Evolutionary conservation across 768 basidiomycete species (phyloP).

Genomic region (Imleria badia): DNA sequence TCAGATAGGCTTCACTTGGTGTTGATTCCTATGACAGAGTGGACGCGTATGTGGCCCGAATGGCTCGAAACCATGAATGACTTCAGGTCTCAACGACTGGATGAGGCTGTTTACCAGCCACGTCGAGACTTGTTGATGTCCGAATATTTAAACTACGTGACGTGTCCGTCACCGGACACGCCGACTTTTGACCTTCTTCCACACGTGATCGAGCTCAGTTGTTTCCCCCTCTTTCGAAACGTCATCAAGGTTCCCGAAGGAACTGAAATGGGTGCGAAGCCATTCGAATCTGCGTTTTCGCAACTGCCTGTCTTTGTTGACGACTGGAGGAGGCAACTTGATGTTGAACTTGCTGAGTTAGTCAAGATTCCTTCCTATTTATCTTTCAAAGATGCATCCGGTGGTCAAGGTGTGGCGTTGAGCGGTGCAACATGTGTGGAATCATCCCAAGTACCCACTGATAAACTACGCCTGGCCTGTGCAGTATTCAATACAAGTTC

Average conservation of each 20-base stretch:
- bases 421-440: background rate
- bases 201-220: background rate
- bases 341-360: background rate
- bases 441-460: background rate
- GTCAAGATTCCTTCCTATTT: background rate
- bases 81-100: background rate
- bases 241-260: constrained; percentile 2
- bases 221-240: background rate
- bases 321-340: constrained; percentile 2
- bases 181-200: background rate
- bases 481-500: background rate
- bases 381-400: background rate
- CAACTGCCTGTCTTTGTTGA: background rate
- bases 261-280: background rate
- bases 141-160: background rate
- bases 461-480: constrained; percentile 1
- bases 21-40: background rate
- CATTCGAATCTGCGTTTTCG: constrained; percentile 7
- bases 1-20: background rate
- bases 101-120: background rate
- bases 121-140: background rate
- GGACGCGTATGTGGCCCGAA: background rate
- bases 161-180: background rate
- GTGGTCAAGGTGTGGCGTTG: background rate
- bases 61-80: background rate